Evolutionary conservation across 805 yeast species (phyloP).

Genomic region (Scheffersomyces stipitis): DNA sequence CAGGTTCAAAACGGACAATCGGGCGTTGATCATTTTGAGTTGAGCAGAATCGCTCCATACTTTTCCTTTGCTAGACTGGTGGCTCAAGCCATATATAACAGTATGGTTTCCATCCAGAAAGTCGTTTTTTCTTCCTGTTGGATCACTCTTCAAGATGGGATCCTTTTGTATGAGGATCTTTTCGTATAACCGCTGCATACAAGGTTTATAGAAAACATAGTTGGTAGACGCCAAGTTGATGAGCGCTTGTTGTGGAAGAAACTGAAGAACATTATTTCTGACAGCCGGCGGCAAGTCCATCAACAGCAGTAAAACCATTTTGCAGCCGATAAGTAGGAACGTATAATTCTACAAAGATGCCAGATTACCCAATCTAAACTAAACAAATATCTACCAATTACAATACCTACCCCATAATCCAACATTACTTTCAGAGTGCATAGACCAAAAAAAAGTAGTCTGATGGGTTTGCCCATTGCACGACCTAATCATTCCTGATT

Average conservation of each 20-base stretch:
- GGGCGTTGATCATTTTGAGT: constrained; percentile 26
- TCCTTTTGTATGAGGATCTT: constrained; percentile 21
- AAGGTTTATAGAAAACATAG: constrained; percentile 34
- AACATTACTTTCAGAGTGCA: too few species aligned
- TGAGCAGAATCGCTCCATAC: constrained; percentile 17
- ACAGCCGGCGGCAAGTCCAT: constrained; percentile 7
- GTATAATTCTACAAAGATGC: too few species aligned
- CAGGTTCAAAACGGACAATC: constrained; percentile 41
- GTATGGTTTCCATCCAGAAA: constrained; percentile 22
- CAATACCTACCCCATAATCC: too few species aligned
- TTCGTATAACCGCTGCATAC: constrained; percentile 26
- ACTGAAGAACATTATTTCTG: constrained; percentile 9
- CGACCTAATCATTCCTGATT: too few species aligned
- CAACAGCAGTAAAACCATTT: too few species aligned
- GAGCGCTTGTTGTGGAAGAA: constrained; percentile 31
- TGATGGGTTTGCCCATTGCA: too few species aligned
- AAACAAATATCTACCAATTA: too few species aligned
- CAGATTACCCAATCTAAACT: too few species aligned
- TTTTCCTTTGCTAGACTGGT: constrained; percentile 3
- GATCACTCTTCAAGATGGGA: constrained; percentile 11
- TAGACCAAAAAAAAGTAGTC: too few species aligned
- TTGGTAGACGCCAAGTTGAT: constrained; percentile 34
- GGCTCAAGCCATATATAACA: constrained; percentile 24
- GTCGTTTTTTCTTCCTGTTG: constrained; percentile 15
- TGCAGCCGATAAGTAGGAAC: too few species aligned